Base-by-base conservation (phyloP, 208 protist species). In the Wallacemonas sp. region DNA sequence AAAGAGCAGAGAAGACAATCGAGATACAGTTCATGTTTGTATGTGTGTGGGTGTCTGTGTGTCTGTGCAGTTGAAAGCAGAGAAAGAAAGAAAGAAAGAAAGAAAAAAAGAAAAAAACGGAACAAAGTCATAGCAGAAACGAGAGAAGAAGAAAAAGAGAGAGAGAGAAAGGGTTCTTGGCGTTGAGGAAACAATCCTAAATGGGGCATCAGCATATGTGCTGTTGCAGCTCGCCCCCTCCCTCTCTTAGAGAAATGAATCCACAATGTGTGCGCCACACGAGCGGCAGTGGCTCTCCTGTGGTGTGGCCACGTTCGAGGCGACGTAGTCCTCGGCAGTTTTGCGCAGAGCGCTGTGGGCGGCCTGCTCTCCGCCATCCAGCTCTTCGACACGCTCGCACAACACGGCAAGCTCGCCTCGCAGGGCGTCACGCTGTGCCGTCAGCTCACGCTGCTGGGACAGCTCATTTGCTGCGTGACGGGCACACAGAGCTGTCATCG, bases 341-440 rank as follows among this genome's bases (percentile, higher is more conserved):
- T 62, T 46, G 46, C 67, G 61, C n/a, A 68, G 77, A 12, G 39
- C 41, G 44, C 72, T 62, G 31, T 82, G 79, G 22, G 62, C 66
- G 46, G 19, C 38, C 67, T 86, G 79, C 67, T 82, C 71, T 1
- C 56, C 68, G 1, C 72, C 71, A 53, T 86, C 83, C 1, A 68
- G 75, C 15, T 38, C 70, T 58, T 89, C 83, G 21, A 84, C 79
- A 14, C 65, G 61, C 3, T 59, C 22, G 63, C 81, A 88, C 1
- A 84, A 62, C 46, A 41, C 34, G 39, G 64, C 36, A 5, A 88
- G 51, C 8, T 11, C 17, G 12, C 12, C 17, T 11, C 38, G 38
- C 17, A 42, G 38, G 38, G 38, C 38, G 17, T 42, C 38, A 42
- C 38, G 38, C 38, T 42, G 12, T 42, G 38, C 17, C 12, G 17